Percentiles rank a stretch among this genome's conserved stretches.
These are phyloP conservation scores for Ustilago loliicola DNA, from an alignment of 1,284 basidiomycete species.

Conservation along the genomic window DNA sequence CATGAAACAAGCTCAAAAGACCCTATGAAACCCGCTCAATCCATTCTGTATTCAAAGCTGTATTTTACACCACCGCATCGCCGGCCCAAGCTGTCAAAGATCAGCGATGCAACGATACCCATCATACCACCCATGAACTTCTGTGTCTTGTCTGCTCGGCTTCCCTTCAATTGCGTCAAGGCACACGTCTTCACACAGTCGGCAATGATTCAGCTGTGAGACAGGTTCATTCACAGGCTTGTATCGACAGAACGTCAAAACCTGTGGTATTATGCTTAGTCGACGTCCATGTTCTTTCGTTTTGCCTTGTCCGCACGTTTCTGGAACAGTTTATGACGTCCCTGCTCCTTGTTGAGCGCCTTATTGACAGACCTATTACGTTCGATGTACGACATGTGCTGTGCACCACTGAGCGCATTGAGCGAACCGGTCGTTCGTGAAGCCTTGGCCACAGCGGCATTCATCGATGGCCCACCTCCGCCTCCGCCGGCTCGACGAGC, in stretches of 20 bases:
- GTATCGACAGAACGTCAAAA: not conserved
- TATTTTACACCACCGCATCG: constrained; percentile 3
- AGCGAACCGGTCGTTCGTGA: constrained; percentile 67
- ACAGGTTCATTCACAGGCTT: not conserved
- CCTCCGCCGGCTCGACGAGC: constrained; percentile 14
- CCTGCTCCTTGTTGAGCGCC: constrained; percentile 62
- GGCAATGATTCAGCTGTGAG: not conserved
- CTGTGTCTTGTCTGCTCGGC: not conserved
- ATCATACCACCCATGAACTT: not conserved
- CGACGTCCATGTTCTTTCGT: constrained; percentile 41
- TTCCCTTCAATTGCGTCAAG: not conserved
- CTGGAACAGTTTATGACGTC: constrained; percentile 62
- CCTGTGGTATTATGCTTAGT: not conserved
- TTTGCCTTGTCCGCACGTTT: constrained; percentile 58
- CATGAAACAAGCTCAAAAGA: not conserved
- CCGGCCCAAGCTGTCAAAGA: not conserved
- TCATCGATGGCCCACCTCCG: constrained; percentile 19
- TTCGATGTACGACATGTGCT: constrained; percentile 71
- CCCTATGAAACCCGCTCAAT: not conserved
- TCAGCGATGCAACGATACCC: not conserved
- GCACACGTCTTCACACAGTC: not conserved
- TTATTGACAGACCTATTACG: constrained; percentile 70
- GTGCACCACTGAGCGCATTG: constrained; percentile 69
- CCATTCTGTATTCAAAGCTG: not conserved
- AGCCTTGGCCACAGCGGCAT: constrained; percentile 48